Percentiles rank a stretch among this genome's conserved stretches.
Conservation (phyloP, 257 asterid genomes). For the Petunia axillaris region DNA sequence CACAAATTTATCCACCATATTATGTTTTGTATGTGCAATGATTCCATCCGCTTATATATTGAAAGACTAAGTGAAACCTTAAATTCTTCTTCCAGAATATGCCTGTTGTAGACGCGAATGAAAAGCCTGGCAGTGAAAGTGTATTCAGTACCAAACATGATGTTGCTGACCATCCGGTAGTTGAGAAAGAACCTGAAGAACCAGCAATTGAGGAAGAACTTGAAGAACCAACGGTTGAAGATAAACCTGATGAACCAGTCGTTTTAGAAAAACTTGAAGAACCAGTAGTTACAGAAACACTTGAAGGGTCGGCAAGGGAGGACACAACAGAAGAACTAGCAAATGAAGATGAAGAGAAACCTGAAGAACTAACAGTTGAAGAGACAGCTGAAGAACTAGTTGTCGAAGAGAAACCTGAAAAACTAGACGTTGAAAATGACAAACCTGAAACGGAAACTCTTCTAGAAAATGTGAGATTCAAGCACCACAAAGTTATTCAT, state of each 20-base stretch:
- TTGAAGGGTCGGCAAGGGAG: background rate
- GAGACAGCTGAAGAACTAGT: background rate
- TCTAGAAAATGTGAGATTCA: no score
- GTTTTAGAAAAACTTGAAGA: background rate
- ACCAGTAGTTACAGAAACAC: background rate
- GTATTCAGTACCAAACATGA: background rate
- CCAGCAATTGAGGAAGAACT: background rate
- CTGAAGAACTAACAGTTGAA: background rate
- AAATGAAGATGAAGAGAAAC: background rate
- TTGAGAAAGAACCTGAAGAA: background rate
- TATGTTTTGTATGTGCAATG: background rate
- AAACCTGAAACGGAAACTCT: no score
- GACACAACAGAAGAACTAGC: background rate
- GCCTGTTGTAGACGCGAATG: constrained; percentile 7
- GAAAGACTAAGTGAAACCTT: background rate
- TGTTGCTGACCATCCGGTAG: no score
- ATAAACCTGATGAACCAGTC: background rate
- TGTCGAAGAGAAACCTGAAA: no score
- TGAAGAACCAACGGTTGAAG: background rate
- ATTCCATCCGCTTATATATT: background rate
- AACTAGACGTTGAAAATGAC: background rate
- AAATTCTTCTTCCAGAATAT: constrained; percentile 3
- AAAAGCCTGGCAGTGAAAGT: background rate
- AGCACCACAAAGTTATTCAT: no score
- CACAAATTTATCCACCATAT: background rate